Percentiles rank a stretch among this genome's conserved stretches.
These are phyloP conservation scores for Rhamnella rubrinervis DNA, from an alignment of 331 rosid genomes.

Conservation along the genomic window DNA sequence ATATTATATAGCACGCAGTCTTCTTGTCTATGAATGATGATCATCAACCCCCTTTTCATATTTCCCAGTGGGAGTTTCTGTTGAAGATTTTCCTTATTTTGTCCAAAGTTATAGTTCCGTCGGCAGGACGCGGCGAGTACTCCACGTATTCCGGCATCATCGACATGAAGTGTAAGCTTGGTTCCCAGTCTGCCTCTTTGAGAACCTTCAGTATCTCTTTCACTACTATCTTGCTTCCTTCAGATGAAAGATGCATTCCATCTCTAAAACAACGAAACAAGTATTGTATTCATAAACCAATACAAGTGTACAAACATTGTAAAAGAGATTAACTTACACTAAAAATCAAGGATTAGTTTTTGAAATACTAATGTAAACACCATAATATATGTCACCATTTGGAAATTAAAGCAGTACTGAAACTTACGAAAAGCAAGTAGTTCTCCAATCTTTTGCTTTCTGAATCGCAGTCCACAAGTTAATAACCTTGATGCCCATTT, in stretches of 20 bases:
- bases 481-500: conserved; percentile 51
- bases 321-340: too few relatives aligned
- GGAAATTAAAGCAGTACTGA: neutral
- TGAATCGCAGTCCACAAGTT: conserved; percentile 71
- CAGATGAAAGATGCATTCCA: conserved; percentile 76
- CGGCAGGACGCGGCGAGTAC: conserved; percentile 68
- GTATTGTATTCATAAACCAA: too few relatives aligned
- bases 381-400: too few relatives aligned
- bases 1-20: too few relatives aligned
- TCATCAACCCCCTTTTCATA: too few relatives aligned
- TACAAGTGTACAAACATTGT: too few relatives aligned
- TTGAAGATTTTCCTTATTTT: too few relatives aligned
- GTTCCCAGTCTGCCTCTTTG: conserved; percentile 82
- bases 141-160: conserved; percentile 65
- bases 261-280: conserved; percentile 36
- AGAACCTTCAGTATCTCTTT: conserved; percentile 63
- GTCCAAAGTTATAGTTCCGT: conserved; percentile 47
- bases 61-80: too few relatives aligned
- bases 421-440: conserved; percentile 68
- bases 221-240: conserved; percentile 81
- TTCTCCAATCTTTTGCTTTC: conserved; percentile 47
- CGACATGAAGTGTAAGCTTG: conserved; percentile 71
- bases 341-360: too few relatives aligned
- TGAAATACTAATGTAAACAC: too few relatives aligned
- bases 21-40: too few relatives aligned